These are phyloP conservation scores for Chiua virens DNA, from an alignment of 768 basidiomycete genomes.

Conservation along the genomic window DNA sequence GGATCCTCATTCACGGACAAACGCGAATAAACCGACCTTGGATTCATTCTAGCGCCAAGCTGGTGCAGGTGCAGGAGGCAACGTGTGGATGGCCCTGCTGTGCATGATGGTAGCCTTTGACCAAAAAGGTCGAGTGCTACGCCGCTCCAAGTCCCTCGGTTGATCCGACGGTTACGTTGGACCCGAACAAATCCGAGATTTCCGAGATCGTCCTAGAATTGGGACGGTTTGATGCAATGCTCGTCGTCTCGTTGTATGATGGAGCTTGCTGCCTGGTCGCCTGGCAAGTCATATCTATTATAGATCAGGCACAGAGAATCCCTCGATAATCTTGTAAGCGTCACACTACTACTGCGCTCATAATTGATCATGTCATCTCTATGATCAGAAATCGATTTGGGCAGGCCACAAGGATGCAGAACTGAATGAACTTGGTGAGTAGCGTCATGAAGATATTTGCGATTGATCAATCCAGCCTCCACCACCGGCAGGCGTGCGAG, in stretches of 20 bases:
- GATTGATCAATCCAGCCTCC: slow-evolving; percentile 3
- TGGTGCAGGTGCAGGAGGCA: no score
- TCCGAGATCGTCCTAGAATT: no score
- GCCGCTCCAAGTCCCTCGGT: no score
- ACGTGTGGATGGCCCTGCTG: background rate
- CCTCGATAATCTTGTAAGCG: slow-evolving; percentile 66
- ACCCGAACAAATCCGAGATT: no score
- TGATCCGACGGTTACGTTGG: no score
- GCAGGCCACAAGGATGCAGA: slow-evolving; percentile 77
- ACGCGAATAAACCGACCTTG: slow-evolving; percentile 1
- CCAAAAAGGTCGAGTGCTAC: background rate
- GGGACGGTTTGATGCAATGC: no score
- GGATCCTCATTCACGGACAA: background rate
- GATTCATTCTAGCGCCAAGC: no score
- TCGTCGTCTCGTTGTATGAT: slow-evolving; percentile 27
- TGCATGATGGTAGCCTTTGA: background rate
- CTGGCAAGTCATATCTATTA: background rate
- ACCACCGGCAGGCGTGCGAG: slow-evolving; percentile 67
- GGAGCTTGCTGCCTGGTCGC: background rate
- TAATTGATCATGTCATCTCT: no score
- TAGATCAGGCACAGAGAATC: slow-evolving; percentile 80
- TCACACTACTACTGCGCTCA: background rate
- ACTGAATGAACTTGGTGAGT: slow-evolving; percentile 70
- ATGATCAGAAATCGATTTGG: slow-evolving; percentile 51
- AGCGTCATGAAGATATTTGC: background rate